Evolutionary conservation across 371 early-diverging fungal species (phyloP), one percentile per base, ranked within the genome.

Genomic region (Lichtheimia ornata): DNA sequence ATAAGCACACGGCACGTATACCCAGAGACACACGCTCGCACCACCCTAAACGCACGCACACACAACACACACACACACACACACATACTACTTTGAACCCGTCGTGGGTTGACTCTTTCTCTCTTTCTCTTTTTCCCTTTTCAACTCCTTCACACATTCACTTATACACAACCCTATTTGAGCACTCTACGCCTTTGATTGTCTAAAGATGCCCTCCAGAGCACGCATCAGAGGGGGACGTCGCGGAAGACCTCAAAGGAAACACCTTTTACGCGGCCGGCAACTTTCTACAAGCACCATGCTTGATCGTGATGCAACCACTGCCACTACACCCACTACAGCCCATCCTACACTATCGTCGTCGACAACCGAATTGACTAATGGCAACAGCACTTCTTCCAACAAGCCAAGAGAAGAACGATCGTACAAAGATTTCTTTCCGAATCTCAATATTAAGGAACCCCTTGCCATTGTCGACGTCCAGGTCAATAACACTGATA

Each of bases 361-460:
- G 5, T 7, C 12, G 14, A 47, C 47, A 12, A 35, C 11, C 9
- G 35, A 35, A 35, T 35, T 35, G 35, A 35, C 5, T 11, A 35
- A 35, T 35, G 35, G 35, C 35, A 47, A 47, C 47, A 47, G 11
- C 47, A 47, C n/a, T 47, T 22, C 12, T 4, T 11, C 45, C n/a
- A 47, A 47, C 22, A 47, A 47, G 58, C 95, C 95, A 22, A 82
- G 92, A 54, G 96, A 96, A 68, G 96, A 96, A 66, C 83, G 89
- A 51, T 82, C 90, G 12, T 94, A 86, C 66, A 74, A 78, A 24
- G 94, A 92, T 58, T 87, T 88, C 50, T 93, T 87, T 66, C 95
- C 96, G 6, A 92, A 91, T 69, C 77, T 96, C 35, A 82, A 88
- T 53, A 70, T 86, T 18, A 66, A 78, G 35, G 50, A 72, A 27